Base-by-base conservation (phyloP, 2,329 filamentous ascomycete species). In the Plenodomus tracheiphilus region DNA sequence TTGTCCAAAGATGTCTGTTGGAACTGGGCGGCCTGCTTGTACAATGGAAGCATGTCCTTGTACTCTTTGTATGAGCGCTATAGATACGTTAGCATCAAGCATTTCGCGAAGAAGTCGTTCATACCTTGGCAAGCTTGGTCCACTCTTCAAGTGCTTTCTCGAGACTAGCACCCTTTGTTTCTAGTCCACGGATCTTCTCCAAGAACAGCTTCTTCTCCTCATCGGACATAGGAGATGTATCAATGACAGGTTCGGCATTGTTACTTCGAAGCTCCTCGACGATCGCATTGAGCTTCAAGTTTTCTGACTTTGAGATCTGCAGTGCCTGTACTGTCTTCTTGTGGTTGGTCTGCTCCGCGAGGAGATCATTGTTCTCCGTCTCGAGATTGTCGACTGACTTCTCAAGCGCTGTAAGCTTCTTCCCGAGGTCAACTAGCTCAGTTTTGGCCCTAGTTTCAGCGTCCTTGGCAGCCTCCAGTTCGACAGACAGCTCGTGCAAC, bases 31-130 rank as follows among this genome's bases (percentile, higher is more conserved):
- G 58, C 63, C 28, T 60, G 36, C 46, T 59, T 59, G 53, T 51
- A 62, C 2, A 32, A 45, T 1, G 63, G 56, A 4, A 60, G 46
- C 44, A 67, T 53, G 0, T 58, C 54, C 42, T 63, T 59, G 44
- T 66, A 69, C 44, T 65, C 54, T 8, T 49, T 43, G 49, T 67
- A 68, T 1, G 64, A 62, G 16, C 46, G 51, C 66, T 66, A 35
- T 18, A 17, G 19, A 17, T 13, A n/a, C 6, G 41, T 59, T 34
- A 57, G 51, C 38, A 38, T 19, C 10, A 6, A 30, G 25, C 2
- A 13, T 16, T 8, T 7, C 32, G 4, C 9, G 5, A 9, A 21
- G 11, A 11, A 32, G 9, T 32, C 4, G 6, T 15, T 25, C 49
- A 32, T 47, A 65, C 61, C 39, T 59, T 60, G 7, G 61, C 65